These are phyloP conservation scores for Hippophae gyantsensis DNA, from an alignment of 306 rosid genomes.

Conservation along the genomic window DNA sequence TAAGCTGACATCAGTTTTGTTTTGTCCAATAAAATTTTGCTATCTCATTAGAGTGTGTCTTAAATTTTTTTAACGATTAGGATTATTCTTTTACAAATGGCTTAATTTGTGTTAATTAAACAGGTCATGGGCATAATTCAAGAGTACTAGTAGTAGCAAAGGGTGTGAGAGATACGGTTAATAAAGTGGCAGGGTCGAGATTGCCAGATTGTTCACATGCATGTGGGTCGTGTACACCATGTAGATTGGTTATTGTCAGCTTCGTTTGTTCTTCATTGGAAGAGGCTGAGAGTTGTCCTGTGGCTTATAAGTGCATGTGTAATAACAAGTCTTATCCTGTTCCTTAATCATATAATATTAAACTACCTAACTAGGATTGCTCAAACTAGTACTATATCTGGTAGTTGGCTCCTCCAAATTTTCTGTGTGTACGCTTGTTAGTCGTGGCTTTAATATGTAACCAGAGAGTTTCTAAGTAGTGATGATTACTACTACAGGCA, in stretches of 20 bases:
- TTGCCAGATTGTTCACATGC: constrained; percentile 84
- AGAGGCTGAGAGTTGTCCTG: constrained; percentile 86
- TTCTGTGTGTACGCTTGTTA: background rate
- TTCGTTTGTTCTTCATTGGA: constrained; percentile 51
- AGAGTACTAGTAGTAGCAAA: too few relatives aligned
- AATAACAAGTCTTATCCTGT: constrained; percentile 68
- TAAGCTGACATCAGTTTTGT: too few relatives aligned
- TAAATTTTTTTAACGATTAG: too few relatives aligned
- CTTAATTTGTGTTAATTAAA: too few relatives aligned
- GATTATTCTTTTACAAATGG: too few relatives aligned
- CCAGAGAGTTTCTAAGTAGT: too few relatives aligned
- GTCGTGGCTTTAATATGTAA: background rate
- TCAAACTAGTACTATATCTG: background rate
- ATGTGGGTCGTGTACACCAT: constrained; percentile 74
- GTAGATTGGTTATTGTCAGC: constrained; percentile 72
- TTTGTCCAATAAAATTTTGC: too few relatives aligned
- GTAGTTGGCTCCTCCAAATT: background rate
- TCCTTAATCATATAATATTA: constrained; percentile 26
- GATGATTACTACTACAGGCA: too few relatives aligned
- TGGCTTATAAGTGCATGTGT: constrained; percentile 94
- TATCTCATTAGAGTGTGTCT: too few relatives aligned
- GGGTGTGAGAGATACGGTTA: constrained; percentile 23
- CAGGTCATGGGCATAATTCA: too few relatives aligned
- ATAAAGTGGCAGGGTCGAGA: constrained; percentile 59
- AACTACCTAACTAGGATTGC: background rate